These are phyloP conservation scores for Pyronema omphalodes DNA, from an alignment of 495 filamentous ascomycete genomes.

Conservation along the genomic window DNA sequence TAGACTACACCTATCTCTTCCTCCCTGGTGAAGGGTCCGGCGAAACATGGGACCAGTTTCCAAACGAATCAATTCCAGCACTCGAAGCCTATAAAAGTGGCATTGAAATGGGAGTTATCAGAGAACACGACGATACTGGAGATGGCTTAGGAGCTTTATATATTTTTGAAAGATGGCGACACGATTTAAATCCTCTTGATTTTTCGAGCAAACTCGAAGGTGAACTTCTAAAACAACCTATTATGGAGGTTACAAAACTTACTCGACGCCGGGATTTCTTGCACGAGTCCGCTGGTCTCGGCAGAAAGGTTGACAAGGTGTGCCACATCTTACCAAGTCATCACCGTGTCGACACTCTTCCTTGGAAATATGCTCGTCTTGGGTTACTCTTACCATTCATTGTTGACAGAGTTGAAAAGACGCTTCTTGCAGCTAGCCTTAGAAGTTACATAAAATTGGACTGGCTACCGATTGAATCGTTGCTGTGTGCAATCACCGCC, in stretches of 20 bases:
- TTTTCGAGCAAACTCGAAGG: not conserved
- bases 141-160: slow-evolving; percentile 9
- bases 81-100: slow-evolving; percentile 9
- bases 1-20: slow-evolving; percentile 22
- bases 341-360: slow-evolving; percentile 37
- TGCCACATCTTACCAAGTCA: slow-evolving; percentile 16
- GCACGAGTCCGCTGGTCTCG: slow-evolving; percentile 24
- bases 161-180: slow-evolving; percentile 17
- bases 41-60: slow-evolving; percentile 6
- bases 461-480: slow-evolving; percentile 35
- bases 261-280: slow-evolving; percentile 44
- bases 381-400: slow-evolving; percentile 61
- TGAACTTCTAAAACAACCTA: slow-evolving; percentile 24
- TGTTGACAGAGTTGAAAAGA: slow-evolving; percentile 45
- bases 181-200: not conserved
- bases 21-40: slow-evolving; percentile 8
- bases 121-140: slow-evolving; percentile 13
- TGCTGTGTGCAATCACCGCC: slow-evolving; percentile 57
- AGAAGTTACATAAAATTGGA: slow-evolving; percentile 39
- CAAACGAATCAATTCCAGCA: not conserved
- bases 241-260: slow-evolving; percentile 34
- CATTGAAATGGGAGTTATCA: slow-evolving; percentile 20
- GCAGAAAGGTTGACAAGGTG: slow-evolving; percentile 7
- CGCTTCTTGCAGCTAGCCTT: slow-evolving; percentile 44
- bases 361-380: slow-evolving; percentile 41